phyloP scores from a whole-genome alignment of 352 stramenopile species.

The Aphanomyces stellatus region DNA sequence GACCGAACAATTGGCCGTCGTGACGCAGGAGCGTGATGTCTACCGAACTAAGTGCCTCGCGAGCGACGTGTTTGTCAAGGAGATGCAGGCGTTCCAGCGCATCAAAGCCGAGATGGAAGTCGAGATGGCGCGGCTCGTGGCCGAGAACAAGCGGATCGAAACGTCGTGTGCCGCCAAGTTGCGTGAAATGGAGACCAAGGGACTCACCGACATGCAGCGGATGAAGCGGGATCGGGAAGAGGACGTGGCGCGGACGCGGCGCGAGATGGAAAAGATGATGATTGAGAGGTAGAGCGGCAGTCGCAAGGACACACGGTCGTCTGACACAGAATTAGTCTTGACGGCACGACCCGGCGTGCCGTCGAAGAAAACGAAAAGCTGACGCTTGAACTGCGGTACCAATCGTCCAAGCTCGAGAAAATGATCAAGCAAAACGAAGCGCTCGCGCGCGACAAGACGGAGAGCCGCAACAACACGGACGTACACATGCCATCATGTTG shows the following conservation, averaged over 20 bases:
- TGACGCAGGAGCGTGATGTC: neutral
- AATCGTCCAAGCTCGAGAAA: conserved; percentile 45
- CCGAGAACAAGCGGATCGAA: neutral
- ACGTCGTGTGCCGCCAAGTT: neutral
- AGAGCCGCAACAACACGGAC: conserved; percentile 20
- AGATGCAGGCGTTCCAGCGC: neutral
- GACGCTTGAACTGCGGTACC: conserved; percentile 51
- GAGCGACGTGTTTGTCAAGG: neutral
- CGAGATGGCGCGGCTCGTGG: neutral
- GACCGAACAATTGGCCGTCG: neutral
- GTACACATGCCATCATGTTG: neutral
- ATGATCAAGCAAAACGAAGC: conserved; percentile 43
- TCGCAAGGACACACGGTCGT: too few relatives aligned
- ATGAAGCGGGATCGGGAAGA: neutral
- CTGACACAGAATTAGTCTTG: too few relatives aligned
- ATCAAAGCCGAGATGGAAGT: neutral
- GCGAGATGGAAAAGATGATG: conserved; percentile 5
- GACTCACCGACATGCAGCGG: neutral
- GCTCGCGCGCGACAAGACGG: conserved; percentile 30
- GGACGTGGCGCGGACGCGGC: neutral
- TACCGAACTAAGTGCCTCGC: neutral
- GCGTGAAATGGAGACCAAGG: neutral
- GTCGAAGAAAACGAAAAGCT: conserved; percentile 57
- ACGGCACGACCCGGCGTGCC: conserved; percentile 49
- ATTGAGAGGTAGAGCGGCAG: conserved; percentile 9